Conservation (phyloP, 805 yeast genomes). For the Blastobotrys terrestris region DNA sequence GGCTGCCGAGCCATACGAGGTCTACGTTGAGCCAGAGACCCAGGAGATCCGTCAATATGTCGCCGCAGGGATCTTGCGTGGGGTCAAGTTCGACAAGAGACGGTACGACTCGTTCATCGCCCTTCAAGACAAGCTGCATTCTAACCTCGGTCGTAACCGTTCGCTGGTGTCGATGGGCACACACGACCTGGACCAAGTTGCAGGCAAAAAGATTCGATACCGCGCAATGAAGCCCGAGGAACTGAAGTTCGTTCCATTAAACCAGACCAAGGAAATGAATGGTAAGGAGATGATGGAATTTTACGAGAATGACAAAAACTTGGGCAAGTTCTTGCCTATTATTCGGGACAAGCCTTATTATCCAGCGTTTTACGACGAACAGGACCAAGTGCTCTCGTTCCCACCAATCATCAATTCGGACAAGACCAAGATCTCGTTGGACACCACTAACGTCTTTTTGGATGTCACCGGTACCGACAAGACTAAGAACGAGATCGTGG, state of each 20-base stretch:
- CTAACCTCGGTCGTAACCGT: slow-evolving; percentile 95
- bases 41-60: slow-evolving; percentile 81
- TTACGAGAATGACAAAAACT: slow-evolving; percentile 83
- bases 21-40: slow-evolving; percentile 74
- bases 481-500: slow-evolving; percentile 89
- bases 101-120: slow-evolving; percentile 92
- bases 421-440: slow-evolving; percentile 76
- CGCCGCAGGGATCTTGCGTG: slow-evolving; percentile 88
- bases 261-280: slow-evolving; percentile 44
- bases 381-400: slow-evolving; percentile 74
- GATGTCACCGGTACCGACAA: slow-evolving; percentile 94
- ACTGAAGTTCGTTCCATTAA: slow-evolving; percentile 47
- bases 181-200: slow-evolving; percentile 79
- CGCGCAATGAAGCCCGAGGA: slow-evolving; percentile 77
- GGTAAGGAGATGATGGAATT: slow-evolving; percentile 82
- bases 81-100: slow-evolving; percentile 73
- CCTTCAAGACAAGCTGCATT: slow-evolving; percentile 91
- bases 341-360: slow-evolving; percentile 82
- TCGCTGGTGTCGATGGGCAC: slow-evolving; percentile 98
- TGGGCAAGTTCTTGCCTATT: slow-evolving; percentile 83
- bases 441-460: slow-evolving; percentile 82
- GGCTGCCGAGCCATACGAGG: slow-evolving; percentile 51
- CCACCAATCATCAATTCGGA: slow-evolving; percentile 97
- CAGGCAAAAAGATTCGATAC: slow-evolving; percentile 73
- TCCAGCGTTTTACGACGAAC: slow-evolving; percentile 81